Evolutionary conservation across 139 green algal genomes (phyloP).

Genomic region (Chlorella sp.): DNA sequence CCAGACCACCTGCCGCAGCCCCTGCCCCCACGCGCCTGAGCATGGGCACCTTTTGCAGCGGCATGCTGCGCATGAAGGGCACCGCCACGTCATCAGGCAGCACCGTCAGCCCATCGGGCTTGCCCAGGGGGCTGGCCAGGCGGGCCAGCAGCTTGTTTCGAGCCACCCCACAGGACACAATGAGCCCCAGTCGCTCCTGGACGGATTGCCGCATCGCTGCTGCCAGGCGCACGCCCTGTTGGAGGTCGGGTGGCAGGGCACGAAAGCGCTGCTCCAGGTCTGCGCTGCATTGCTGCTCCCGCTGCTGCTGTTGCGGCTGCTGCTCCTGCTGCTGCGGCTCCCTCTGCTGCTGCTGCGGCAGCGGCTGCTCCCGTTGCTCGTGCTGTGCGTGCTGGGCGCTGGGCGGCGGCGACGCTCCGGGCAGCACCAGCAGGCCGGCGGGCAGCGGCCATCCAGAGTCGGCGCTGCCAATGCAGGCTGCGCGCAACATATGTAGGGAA

Average conservation of each 20-base stretch:
- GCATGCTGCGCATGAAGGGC: constrained; percentile 43
- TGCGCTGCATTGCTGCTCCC: neutral
- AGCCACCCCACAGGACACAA: constrained; percentile 58
- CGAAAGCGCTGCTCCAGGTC: constrained; percentile 25
- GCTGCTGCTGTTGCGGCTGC: neutral
- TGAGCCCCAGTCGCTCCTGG: constrained; percentile 43
- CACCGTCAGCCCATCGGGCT: constrained; percentile 59
- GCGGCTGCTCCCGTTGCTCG: neutral
- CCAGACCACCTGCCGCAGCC: too few relatives aligned
- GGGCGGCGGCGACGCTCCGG: too few relatives aligned
- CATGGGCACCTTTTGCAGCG: constrained; percentile 46
- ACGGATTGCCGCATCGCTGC: constrained; percentile 22
- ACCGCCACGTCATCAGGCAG: constrained; percentile 33
- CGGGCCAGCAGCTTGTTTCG: constrained; percentile 62
- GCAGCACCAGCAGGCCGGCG: neutral
- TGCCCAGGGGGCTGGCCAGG: constrained; percentile 58
- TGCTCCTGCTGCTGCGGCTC: neutral
- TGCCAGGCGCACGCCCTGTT: constrained; percentile 45
- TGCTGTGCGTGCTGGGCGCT: too few relatives aligned
- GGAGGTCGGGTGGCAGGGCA: constrained; percentile 42
- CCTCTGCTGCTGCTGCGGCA: neutral
- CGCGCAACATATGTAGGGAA: too few relatives aligned
- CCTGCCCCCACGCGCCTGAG: constrained; percentile 37
- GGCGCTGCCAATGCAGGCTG: too few relatives aligned
- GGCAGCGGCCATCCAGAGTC: too few relatives aligned